Evolutionary conservation across 2,329 filamentous ascomycete genomes (phyloP), one percentile per base, ranked within the genome.

Genomic region (Apiospora aurea): DNA sequence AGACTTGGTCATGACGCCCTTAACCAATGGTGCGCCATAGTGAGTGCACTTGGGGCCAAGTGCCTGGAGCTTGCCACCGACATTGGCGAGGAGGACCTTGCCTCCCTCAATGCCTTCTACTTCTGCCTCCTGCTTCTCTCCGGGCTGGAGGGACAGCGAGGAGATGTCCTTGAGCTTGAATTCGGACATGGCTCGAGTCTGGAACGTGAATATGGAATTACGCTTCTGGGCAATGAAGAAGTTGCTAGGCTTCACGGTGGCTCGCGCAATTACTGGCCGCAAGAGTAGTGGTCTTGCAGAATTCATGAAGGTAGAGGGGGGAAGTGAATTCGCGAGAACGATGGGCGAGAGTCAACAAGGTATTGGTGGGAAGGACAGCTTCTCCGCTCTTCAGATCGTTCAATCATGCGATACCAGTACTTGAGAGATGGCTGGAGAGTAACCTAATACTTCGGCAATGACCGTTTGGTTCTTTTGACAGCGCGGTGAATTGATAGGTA

Each of bases 11-110:
- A 99, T 83, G 10, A 98, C 91, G 70, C 96, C 96, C 76, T 96
- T 94, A 70, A 91, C 90, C 75, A 99, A 84, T 18, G 96, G 96
- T 53, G 96, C 96, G 46, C 96, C 96, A 80, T 97, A 98, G 83
- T 98, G 96, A 13, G 91, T 93, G 81, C 96, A 99, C 76, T 92
- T 96, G 51, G 94, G 86, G 47, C 93, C 95, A 47, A 97, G 82
- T 43, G 95, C 96, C 80, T 95, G 92, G 21, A 96, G 85, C 76
- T 92, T 89, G 76, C 92, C 93, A 70, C 90, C 91, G 14, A 92
- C 87, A 79, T 97, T 97, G 75, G 96, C 87, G 5, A 99, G 87
- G 6, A 99, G 86, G 2, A 99, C 92, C 82, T 98, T 98, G 74
- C 90, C 94, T 49, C 89, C 91, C 72, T 96, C 91, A 61, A 99